These are phyloP conservation scores for Candida sanyaensis DNA, from an alignment of 1,139 yeast genomes.

Conservation along the genomic window DNA sequence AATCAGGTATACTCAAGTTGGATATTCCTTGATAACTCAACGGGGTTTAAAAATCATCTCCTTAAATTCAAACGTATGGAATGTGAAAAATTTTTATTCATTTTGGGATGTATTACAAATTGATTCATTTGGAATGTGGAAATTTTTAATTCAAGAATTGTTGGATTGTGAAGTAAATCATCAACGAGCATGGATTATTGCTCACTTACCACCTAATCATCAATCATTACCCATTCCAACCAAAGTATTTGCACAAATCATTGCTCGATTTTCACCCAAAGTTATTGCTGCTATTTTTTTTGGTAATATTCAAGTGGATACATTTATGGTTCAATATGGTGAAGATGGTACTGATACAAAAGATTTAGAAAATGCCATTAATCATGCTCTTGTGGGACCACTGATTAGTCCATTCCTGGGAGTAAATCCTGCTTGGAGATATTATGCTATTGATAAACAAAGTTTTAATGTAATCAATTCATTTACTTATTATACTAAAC, in stretches of 20 bases:
- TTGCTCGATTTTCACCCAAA: conserved; percentile 33
- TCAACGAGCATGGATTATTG: conserved; percentile 36
- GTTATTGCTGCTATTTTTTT: conserved; percentile 35
- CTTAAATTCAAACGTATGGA: conserved; percentile 33
- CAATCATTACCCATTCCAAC: conserved; percentile 28
- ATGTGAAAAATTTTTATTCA: conserved; percentile 26
- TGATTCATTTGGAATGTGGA: conserved; percentile 31
- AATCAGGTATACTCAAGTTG: conserved; percentile 30
- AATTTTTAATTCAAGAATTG: conserved; percentile 30
- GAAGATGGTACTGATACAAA: conserved; percentile 20
- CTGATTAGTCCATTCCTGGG: conserved; percentile 30
- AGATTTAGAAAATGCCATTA: conserved; percentile 21
- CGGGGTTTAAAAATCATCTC: conserved; percentile 32
- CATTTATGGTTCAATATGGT: conserved; percentile 26
- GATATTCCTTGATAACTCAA: conserved; percentile 25
- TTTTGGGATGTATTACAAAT: conserved; percentile 23
- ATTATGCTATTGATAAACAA: conserved; percentile 31
- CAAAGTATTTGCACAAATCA: conserved; percentile 25
- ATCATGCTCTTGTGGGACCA: conserved; percentile 32
- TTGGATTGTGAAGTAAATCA: conserved; percentile 26
- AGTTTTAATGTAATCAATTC: conserved; percentile 30
- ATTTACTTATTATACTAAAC: conserved; percentile 29
- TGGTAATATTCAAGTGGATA: conserved; percentile 29
- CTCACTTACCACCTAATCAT: conserved; percentile 27
- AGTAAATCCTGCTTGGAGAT: conserved; percentile 35